Conservation (phyloP, 345 rosid species). For the Stellera chamaejasme region DNA sequence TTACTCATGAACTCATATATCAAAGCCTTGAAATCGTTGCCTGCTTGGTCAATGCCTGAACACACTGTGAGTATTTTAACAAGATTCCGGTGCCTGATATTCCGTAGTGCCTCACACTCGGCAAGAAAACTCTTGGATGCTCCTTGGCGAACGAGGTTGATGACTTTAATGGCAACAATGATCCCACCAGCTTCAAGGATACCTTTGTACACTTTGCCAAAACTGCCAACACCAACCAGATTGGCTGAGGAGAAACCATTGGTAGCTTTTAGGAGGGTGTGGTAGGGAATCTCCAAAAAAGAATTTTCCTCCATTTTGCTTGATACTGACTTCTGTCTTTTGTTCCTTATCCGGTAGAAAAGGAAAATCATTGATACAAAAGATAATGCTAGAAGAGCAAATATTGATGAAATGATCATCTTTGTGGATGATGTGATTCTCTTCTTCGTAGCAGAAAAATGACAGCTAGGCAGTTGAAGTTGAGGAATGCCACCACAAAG, state of each 20-base stretch:
- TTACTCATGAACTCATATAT: constrained; percentile 1
- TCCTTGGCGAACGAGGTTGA: constrained; percentile 6
- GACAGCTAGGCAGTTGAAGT: constrained; percentile 9
- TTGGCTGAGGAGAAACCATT: constrained; percentile 19
- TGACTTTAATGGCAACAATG: constrained; percentile 7
- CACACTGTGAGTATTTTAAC: not conserved
- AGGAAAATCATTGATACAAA: not conserved
- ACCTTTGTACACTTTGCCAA: constrained; percentile 14
- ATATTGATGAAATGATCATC: not conserved
- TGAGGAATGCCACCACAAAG: constrained; percentile 29
- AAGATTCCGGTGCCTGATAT: constrained; percentile 6
- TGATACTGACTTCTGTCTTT: not conserved
- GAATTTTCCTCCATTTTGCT: not conserved
- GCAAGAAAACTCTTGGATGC: constrained; percentile 11
- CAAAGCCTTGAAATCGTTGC: constrained; percentile 5
- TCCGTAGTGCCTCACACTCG: constrained; percentile 7
- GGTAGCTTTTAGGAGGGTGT: constrained; percentile 11
- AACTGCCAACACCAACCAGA: constrained; percentile 22
- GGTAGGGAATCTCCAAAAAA: constrained; percentile 7
- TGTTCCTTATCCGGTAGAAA: not conserved
- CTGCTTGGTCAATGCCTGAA: not conserved
- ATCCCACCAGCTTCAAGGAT: not conserved
- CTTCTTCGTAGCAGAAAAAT: not conserved
- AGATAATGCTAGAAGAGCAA: not conserved
- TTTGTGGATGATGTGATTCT: not conserved